A percentile compares a stretch with the other conserved stretches of the same genome.
phyloP scores from a whole-genome alignment of 768 basidiomycete genomes.

The Mycena indigotica region DNA sequence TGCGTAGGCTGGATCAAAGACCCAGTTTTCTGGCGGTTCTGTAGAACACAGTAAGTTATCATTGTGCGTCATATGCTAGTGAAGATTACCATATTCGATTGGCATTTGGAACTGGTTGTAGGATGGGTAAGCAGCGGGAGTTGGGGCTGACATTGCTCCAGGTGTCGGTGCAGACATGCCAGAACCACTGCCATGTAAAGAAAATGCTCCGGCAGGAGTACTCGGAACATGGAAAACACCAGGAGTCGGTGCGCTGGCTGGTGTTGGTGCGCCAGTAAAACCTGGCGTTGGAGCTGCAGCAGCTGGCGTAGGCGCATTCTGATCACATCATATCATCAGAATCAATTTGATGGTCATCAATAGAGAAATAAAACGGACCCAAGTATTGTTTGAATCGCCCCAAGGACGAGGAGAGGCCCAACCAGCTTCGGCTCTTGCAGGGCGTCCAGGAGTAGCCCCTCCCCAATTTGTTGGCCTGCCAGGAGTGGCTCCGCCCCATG shows the following conservation, averaged over 20 bases:
- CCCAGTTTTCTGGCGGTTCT: conserved; percentile 44
- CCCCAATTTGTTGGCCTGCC: conserved; percentile 6
- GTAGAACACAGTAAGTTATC: conserved; percentile 8
- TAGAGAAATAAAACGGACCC: conserved; percentile 28
- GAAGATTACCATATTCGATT: conserved; percentile 16
- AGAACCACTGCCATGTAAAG: conserved; percentile 25
- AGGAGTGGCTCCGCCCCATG: conserved; percentile 23
- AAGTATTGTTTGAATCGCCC: conserved; percentile 24
- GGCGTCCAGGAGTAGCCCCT: conserved; percentile 8
- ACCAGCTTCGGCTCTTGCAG: conserved; percentile 12
- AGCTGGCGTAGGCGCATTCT: conserved; percentile 58
- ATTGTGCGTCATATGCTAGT: background rate
- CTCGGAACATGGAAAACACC: conserved; percentile 3
- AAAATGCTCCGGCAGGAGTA: conserved; percentile 22
- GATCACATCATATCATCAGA: conserved; percentile 3
- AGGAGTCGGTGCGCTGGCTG: conserved; percentile 27
- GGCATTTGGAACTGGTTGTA: conserved; percentile 20
- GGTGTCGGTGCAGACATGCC: conserved; percentile 39
- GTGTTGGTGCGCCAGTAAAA: conserved; percentile 37
- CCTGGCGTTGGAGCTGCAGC: conserved; percentile 46
- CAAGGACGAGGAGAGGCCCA: conserved; percentile 22
- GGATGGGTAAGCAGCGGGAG: conserved; percentile 34
- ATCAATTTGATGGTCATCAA: conserved; percentile 1
- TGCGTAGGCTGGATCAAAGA: conserved; percentile 37
- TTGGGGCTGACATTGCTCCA: conserved; percentile 41